Base-by-base conservation (phyloP, 768 basidiomycete genomes). In the Boletus sp. region DNA sequence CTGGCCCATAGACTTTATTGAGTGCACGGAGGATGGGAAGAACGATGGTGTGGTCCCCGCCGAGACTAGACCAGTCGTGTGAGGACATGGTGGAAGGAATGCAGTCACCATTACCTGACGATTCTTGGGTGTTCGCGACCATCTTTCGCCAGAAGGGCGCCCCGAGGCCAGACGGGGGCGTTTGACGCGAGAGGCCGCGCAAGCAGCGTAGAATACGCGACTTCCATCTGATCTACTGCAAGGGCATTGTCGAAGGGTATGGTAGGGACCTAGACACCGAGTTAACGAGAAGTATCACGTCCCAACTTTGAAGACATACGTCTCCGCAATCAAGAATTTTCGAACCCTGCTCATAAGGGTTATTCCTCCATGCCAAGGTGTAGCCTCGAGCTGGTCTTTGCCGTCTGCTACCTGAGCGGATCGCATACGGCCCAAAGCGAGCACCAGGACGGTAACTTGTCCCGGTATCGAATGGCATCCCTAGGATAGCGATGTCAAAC, bases 1-100 rank as follows among this genome's bases (percentile, higher is more conserved):
- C 80, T 0, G 89, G 89, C 1, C 92, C 92, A 67, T 94, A 92
- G 28, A 89, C 78, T 65, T 84, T 84, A 74, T 89, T 73, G 42
- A 95, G 73, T 15, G 92, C 82, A 45, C 91, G 86, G 14, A 95
- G 80, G 62, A 94, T 92, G 8, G 92, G 91, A 17, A 93, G 80
- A 8, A 87, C 92, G 60, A 94, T 89, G 14, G 92, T 92, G 70
- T 94, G 93, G 65, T 94, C 93, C 7, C 93, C 93, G 28, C 94
- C 94, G 30, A 91, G 76, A 53, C 70, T 71, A 49, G 46, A 41
- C 6, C 36, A 45, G 36, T 2, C 17, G 10, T 30, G 37, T 54
- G 52, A 58, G 57, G 15, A 35, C 10, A 10, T 10, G 32, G 14
- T 32, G 11, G 17, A 36, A 37, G 41, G 29, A 4, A 35, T 7